phyloP scores from a whole-genome alignment of 805 yeast species.

The Maudiozyma pseudohumilis region DNA sequence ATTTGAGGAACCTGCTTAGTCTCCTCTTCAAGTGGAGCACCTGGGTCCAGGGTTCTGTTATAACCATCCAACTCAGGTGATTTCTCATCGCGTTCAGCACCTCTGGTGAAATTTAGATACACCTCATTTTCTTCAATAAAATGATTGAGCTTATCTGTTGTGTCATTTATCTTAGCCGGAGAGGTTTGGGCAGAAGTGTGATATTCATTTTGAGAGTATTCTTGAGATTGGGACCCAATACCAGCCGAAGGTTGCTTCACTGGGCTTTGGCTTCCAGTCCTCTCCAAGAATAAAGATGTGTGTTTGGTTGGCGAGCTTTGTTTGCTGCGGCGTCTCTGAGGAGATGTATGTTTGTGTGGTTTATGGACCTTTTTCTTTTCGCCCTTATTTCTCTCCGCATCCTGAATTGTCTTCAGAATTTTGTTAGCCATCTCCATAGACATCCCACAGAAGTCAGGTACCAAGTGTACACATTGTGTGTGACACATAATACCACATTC shows the following conservation, averaged over 20 bases:
- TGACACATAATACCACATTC: slow-evolving; percentile 96
- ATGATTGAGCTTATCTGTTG: slow-evolving; percentile 16
- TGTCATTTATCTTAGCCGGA: slow-evolving; percentile 6
- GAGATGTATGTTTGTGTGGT: background rate
- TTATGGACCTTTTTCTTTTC: slow-evolving; percentile 5
- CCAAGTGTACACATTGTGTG: slow-evolving; percentile 82
- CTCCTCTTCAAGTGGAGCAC: background rate
- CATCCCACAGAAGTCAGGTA: slow-evolving; percentile 98
- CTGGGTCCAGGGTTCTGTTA: slow-evolving; percentile 8
- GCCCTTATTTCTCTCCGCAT: slow-evolving; percentile 41
- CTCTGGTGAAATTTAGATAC: slow-evolving; percentile 22
- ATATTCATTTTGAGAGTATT: background rate
- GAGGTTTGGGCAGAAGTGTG: slow-evolving; percentile 3
- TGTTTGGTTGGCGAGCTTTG: background rate
- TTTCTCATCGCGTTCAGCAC: slow-evolving; percentile 11
- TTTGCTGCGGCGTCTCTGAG: background rate
- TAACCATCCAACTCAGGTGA: slow-evolving; percentile 12
- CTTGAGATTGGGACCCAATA: background rate
- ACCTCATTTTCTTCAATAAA: slow-evolving; percentile 22
- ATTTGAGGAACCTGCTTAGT: background rate
- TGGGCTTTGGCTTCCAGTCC: background rate
- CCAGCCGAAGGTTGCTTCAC: background rate
- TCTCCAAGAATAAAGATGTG: slow-evolving; percentile 1
- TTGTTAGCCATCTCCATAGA: slow-evolving; percentile 93
- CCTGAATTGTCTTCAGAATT: slow-evolving; percentile 72